These are phyloP conservation scores for Hypoxylon trugodes DNA, from an alignment of 495 filamentous ascomycete species.

Conservation along the genomic window DNA sequence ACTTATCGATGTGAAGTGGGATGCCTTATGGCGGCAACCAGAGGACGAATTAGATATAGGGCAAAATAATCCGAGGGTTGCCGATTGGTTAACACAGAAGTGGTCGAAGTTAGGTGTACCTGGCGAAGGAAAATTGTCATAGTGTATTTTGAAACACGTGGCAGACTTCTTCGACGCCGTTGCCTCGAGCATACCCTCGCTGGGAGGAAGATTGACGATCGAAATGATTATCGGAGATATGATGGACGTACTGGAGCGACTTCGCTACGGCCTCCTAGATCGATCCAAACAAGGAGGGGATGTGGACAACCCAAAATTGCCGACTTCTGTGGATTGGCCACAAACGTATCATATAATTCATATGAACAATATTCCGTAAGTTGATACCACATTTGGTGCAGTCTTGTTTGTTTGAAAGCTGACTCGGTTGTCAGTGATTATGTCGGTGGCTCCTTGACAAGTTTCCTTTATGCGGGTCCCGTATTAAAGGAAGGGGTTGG, in stretches of 20 bases:
- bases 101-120: not conserved
- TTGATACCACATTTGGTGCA: not conserved
- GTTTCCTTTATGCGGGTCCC: constrained; percentile 45
- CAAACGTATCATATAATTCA: constrained; percentile 48
- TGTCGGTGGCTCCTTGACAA: constrained; percentile 45
- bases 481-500: constrained; percentile 33
- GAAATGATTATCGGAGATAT: constrained; percentile 44
- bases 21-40: constrained; percentile 14
- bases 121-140: constrained; percentile 1
- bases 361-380: constrained; percentile 52
- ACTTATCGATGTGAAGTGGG: constrained; percentile 43
- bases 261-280: constrained; percentile 41
- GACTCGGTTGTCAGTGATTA: constrained; percentile 43
- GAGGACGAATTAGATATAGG: not conserved
- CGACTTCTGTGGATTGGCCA: constrained; percentile 39
- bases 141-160: constrained; percentile 6
- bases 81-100: not conserved
- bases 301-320: not conserved
- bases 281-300: constrained; percentile 12
- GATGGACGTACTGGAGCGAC: constrained; percentile 41
- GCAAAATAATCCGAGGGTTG: not conserved
- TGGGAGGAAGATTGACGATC: constrained; percentile 32
- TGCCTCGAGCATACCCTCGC: constrained; percentile 15
- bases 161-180: constrained; percentile 26
- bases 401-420: not conserved